Evolutionary conservation across 1,284 basidiomycete species (phyloP).

Genomic region (Veloboletus limbatus): DNA sequence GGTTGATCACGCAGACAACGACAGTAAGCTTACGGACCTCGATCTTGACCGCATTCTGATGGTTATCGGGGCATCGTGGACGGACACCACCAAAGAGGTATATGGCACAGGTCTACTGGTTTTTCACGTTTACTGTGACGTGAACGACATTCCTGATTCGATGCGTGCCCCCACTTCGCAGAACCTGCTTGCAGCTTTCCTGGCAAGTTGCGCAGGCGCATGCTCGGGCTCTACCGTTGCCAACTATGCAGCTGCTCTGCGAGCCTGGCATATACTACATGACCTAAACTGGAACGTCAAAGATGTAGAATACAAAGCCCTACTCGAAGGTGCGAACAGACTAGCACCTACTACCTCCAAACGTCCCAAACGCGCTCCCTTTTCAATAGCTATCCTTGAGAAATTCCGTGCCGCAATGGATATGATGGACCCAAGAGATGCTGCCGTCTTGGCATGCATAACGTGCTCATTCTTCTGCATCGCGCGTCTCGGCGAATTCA

Average conservation of each 20-base stretch:
- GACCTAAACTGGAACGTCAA: neutral
- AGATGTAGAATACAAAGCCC: neutral
- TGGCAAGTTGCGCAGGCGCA: constrained; percentile 8
- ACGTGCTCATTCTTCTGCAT: neutral
- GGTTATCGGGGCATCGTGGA: constrained; percentile 13
- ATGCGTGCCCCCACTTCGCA: constrained; percentile 15
- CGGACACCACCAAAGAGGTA: constrained; percentile 13
- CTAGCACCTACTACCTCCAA: neutral
- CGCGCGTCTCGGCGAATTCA: constrained; percentile 1
- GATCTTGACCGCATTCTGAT: constrained; percentile 11
- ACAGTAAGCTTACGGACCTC: neutral
- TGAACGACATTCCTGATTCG: constrained; percentile 14
- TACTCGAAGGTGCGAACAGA: neutral
- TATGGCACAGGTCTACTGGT: constrained; percentile 16
- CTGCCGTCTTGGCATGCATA: constrained; percentile 1
- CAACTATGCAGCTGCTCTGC: neutral
- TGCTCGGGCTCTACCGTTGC: neutral
- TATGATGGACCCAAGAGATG: neutral
- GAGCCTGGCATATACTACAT: neutral
- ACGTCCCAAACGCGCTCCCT: fast-evolving
- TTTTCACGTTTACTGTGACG: constrained; percentile 34
- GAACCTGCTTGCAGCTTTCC: constrained; percentile 14
- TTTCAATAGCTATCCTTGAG: neutral
- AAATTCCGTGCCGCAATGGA: neutral
- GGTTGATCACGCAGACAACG: no score